These are phyloP conservation scores for Aureobasidium pullulans DNA, from an alignment of 2,329 filamentous ascomycete genomes.

Conservation along the genomic window DNA sequence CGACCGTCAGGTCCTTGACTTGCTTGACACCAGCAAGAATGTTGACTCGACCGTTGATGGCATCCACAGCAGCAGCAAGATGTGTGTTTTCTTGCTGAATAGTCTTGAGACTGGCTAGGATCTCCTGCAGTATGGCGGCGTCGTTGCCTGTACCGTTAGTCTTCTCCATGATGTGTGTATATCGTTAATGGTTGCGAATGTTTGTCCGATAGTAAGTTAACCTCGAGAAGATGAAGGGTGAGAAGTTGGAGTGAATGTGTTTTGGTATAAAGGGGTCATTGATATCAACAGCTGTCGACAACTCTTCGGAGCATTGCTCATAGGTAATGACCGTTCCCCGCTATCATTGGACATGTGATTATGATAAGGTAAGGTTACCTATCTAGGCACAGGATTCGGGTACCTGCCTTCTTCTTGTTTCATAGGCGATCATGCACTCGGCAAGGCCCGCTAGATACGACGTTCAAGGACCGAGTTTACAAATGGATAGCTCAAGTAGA, in stretches of 20 bases:
- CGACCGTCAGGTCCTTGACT: conserved; percentile 43
- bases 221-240: too few relatives aligned
- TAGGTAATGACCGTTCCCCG: neutral
- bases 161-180: neutral
- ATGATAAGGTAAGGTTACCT: conserved; percentile 6
- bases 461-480: neutral
- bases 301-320: neutral
- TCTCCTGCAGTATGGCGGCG: conserved; percentile 41
- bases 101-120: conserved; percentile 48
- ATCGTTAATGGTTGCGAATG: neutral
- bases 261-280: neutral
- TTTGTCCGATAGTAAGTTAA: neutral
- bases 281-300: conserved; percentile 4
- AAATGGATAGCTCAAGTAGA: neutral
- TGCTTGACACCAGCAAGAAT: conserved; percentile 53
- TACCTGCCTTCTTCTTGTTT: neutral
- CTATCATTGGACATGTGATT: conserved; percentile 6
- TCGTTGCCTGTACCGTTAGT: neutral
- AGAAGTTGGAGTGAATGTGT: neutral
- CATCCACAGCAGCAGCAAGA: conserved; percentile 50
- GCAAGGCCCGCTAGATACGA: neutral
- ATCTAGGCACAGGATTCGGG: conserved; percentile 5
- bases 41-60: conserved; percentile 55
- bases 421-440: neutral
- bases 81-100: conserved; percentile 50